Conservation (phyloP, 2,329 filamentous ascomycete species). For the Colletotrichum tropicicola region DNA sequence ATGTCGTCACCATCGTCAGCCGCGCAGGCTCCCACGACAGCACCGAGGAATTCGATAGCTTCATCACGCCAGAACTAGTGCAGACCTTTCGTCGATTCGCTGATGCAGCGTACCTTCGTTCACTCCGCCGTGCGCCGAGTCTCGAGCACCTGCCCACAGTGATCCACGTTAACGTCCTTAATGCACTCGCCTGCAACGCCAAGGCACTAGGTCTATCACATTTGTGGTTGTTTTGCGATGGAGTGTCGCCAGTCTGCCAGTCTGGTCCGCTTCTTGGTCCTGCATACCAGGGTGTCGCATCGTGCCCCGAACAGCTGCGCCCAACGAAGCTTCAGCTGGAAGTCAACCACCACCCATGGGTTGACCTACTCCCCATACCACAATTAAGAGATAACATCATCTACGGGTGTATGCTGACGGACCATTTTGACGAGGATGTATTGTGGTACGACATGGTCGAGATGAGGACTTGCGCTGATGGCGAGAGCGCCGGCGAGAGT, state of each 20-base stretch:
- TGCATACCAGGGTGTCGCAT: slow-evolving; percentile 1
- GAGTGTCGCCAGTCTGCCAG: slow-evolving; percentile 29
- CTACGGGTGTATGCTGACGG: neutral
- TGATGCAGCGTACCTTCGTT: neutral
- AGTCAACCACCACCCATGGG: slow-evolving; percentile 40
- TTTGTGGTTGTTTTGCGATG: neutral
- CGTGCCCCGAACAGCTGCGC: slow-evolving; percentile 27
- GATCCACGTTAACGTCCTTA: slow-evolving; percentile 18
- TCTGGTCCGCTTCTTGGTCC: neutral
- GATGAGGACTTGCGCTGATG: neutral
- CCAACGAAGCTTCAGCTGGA: slow-evolving; percentile 38
- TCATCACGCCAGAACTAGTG: neutral
- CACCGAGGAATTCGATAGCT: neutral
- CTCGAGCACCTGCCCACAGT: neutral
- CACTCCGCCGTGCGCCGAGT: neutral
- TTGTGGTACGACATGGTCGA: neutral
- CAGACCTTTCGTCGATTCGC: neutral
- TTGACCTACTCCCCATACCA: slow-evolving; percentile 42
- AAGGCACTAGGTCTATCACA: neutral
- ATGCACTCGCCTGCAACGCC: neutral
- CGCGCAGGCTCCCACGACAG: neutral
- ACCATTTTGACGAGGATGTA: neutral
- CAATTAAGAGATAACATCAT: slow-evolving; percentile 38
- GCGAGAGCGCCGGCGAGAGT: neutral
- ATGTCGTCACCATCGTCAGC: neutral